phyloP scores from a whole-genome alignment of 2,329 filamentous ascomycete species.

The Plenodomus lindquistii region DNA sequence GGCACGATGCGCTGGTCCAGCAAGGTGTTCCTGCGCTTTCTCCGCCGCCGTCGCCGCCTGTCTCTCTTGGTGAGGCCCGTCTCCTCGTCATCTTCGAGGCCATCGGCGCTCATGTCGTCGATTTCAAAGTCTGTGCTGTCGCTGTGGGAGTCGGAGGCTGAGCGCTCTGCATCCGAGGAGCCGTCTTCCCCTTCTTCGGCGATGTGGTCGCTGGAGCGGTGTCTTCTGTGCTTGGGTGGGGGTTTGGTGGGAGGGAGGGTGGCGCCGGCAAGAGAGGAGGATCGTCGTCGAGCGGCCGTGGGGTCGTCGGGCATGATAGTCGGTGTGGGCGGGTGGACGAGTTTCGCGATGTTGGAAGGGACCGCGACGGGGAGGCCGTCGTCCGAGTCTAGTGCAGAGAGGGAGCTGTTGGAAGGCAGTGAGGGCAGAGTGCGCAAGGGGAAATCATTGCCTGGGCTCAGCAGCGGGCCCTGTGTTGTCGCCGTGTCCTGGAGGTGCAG shows the following conservation, averaged over 20 bases:
- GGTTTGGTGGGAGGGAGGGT: constrained; percentile 24
- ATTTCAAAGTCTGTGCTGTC: constrained; percentile 59
- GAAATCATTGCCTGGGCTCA: constrained; percentile 44
- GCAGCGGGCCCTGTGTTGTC: constrained; percentile 28
- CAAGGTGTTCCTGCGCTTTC: constrained; percentile 69
- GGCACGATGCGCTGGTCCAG: constrained; percentile 71
- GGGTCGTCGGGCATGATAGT: constrained; percentile 36
- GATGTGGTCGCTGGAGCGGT: constrained; percentile 34
- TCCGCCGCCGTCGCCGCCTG: constrained; percentile 67
- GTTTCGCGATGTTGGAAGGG: constrained; percentile 27
- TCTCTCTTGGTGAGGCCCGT: constrained; percentile 79
- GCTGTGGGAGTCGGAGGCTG: constrained; percentile 40
- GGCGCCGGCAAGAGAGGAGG: constrained; percentile 36
- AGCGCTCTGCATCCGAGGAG: constrained; percentile 30
- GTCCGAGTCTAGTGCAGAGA: constrained; percentile 28
- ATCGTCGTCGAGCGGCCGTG: constrained; percentile 37
- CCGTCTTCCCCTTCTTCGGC: constrained; percentile 39
- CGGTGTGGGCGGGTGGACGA: constrained; percentile 38
- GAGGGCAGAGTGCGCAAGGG: constrained; percentile 41
- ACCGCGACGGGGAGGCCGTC: constrained; percentile 15
- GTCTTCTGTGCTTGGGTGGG: constrained; percentile 32
- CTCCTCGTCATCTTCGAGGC: constrained; percentile 82
- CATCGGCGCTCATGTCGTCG: constrained; percentile 67
- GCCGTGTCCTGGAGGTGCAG: constrained; percentile 30
- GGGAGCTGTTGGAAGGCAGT: constrained; percentile 35